phyloP scores from a whole-genome alignment of 2,329 filamentous ascomycete genomes.

The Sordariomycetes sp. region DNA sequence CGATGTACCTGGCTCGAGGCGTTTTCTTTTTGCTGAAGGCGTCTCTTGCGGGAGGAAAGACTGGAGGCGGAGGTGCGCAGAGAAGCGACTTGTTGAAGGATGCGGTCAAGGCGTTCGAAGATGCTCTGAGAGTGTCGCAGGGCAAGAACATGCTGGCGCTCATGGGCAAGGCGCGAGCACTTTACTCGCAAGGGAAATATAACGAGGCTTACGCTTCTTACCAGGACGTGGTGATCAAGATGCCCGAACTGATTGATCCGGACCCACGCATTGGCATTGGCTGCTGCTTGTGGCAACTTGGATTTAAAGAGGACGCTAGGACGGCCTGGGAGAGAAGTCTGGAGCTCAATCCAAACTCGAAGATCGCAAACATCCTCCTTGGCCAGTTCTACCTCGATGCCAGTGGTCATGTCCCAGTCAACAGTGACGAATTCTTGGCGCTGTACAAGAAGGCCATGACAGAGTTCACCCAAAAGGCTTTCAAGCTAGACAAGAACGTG shows the following conservation, averaged over 20 bases:
- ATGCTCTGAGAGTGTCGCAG: constrained; percentile 76
- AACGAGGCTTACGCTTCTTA: constrained; percentile 76
- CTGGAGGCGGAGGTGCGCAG: constrained; percentile 60
- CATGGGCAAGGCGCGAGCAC: constrained; percentile 78
- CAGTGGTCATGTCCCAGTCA: constrained; percentile 73
- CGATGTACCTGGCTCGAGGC: constrained; percentile 83
- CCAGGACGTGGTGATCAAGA: constrained; percentile 77
- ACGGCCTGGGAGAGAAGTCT: constrained; percentile 81
- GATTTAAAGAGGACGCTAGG: constrained; percentile 88
- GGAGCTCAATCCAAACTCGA: constrained; percentile 74
- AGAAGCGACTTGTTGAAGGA: constrained; percentile 71
- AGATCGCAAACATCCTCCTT: constrained; percentile 81
- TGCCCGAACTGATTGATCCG: constrained; percentile 81
- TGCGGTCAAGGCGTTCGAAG: constrained; percentile 89
- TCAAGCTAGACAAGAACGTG: constrained; percentile 86
- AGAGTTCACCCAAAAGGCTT: constrained; percentile 85
- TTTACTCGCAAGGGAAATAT: constrained; percentile 81
- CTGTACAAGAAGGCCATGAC: constrained; percentile 93
- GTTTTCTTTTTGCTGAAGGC: constrained; percentile 83
- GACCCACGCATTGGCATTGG: constrained; percentile 95
- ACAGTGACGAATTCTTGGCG: constrained; percentile 73
- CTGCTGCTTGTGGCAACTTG: constrained; percentile 94
- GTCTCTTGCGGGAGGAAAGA: constrained; percentile 67
- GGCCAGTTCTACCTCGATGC: constrained; percentile 84
- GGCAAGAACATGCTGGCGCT: constrained; percentile 87